Conservation (phyloP, 2,329 filamentous ascomycete species). For the Daldinia sp. region DNA sequence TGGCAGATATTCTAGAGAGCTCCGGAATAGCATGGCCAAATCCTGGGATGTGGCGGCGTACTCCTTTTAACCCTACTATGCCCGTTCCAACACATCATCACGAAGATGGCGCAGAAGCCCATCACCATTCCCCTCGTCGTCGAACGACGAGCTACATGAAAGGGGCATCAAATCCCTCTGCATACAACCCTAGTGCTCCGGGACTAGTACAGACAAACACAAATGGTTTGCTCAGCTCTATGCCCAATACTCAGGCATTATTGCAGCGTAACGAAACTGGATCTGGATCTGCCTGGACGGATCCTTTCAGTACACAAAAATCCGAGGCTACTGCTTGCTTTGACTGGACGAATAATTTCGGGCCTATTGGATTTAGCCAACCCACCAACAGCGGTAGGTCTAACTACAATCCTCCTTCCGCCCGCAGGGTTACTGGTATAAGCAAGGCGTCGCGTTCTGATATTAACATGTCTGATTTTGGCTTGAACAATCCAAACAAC, state of each 20-base stretch:
- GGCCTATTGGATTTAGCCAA: slow-evolving; percentile 36
- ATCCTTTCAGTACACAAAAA: slow-evolving; percentile 41
- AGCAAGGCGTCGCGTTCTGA: slow-evolving; percentile 50
- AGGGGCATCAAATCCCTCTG: slow-evolving; percentile 26
- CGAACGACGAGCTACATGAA: slow-evolving; percentile 40
- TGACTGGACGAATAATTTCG: slow-evolving; percentile 40
- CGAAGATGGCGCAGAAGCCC: slow-evolving; percentile 61
- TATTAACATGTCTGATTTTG: slow-evolving; percentile 55
- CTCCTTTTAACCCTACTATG: slow-evolving; percentile 53
- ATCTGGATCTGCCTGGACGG: slow-evolving; percentile 35
- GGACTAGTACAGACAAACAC: slow-evolving; percentile 35
- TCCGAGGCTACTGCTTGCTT: slow-evolving; percentile 43
- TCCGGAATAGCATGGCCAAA: slow-evolving; percentile 84
- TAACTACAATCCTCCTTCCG: slow-evolving; percentile 28
- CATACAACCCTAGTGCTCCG: slow-evolving; percentile 25
- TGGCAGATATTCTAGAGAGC: slow-evolving; percentile 73
- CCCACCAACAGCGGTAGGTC: slow-evolving; percentile 30
- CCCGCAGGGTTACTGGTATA: slow-evolving; percentile 36
- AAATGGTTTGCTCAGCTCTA: slow-evolving; percentile 38
- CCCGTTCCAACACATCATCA: slow-evolving; percentile 52
- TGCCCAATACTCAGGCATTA: slow-evolving; percentile 44
- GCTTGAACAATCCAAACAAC: slow-evolving; percentile 31
- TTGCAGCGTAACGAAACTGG: slow-evolving; percentile 38
- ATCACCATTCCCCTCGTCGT: slow-evolving; percentile 68
- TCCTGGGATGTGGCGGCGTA: slow-evolving; percentile 69